Conservation (phyloP, 2,329 filamentous ascomycete species). For the Torrubiella hemipterigena region DNA sequence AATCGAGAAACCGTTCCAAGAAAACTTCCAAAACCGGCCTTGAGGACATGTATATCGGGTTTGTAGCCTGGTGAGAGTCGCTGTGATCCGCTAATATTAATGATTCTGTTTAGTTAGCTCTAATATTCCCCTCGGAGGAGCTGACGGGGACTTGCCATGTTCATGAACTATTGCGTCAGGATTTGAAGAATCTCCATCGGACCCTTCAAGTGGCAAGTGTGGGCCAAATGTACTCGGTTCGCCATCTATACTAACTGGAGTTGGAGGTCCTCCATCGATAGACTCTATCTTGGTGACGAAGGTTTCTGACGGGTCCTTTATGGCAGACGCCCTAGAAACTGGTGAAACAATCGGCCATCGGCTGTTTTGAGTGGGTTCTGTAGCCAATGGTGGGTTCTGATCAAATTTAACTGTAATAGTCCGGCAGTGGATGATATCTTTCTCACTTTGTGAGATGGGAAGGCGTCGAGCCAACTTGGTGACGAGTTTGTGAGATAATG, state of each 20-base stretch:
- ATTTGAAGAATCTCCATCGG: background rate
- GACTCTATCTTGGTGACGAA: background rate
- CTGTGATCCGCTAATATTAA: background rate
- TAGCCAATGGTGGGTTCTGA: conserved; percentile 1
- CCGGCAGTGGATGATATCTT: background rate
- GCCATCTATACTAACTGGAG: background rate
- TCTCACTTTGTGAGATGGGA: conserved; percentile 1
- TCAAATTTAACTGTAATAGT: background rate
- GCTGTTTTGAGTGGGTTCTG: too few species aligned
- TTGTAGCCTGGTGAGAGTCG: background rate
- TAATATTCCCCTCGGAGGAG: background rate
- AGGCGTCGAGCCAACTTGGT: conserved; percentile 1
- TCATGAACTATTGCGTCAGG: background rate
- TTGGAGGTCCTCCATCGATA: background rate
- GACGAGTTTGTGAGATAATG: background rate
- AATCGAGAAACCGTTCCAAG: conserved; percentile 1
- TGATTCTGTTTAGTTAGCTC: background rate
- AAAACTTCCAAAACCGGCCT: conserved; percentile 1
- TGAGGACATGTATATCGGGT: background rate
- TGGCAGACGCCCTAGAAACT: background rate
- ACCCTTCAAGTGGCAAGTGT: background rate
- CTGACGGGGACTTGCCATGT: background rate
- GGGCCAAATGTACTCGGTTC: background rate
- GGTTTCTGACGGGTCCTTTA: background rate
- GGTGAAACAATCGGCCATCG: background rate